A percentile compares a stretch with the other conserved stretches of the same genome.
These are phyloP conservation scores for Castanea sativa DNA, from an alignment of 306 rosid genomes.

Conservation along the genomic window DNA sequence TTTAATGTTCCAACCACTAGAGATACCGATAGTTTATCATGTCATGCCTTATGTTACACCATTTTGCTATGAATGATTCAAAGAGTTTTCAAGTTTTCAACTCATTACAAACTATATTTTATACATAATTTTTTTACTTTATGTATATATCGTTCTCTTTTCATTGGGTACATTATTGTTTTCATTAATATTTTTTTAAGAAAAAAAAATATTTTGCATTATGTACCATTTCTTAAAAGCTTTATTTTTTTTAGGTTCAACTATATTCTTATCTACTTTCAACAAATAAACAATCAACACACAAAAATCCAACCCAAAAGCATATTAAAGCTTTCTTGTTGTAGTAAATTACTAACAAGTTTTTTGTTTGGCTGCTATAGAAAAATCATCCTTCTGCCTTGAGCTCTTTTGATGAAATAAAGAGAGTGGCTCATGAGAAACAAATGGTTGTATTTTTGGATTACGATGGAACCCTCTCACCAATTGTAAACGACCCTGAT, in stretches of 20 bases:
- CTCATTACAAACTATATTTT: too few species aligned
- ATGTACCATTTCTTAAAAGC: too few species aligned
- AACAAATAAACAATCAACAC: background rate
- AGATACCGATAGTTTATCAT: too few species aligned
- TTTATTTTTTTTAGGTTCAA: too few species aligned
- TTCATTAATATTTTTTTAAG: too few species aligned
- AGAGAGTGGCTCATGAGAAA: constrained; percentile 37
- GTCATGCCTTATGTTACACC: background rate
- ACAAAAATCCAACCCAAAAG: background rate
- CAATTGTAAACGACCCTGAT: constrained; percentile 48
- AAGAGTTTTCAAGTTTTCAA: too few species aligned
- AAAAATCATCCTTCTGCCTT: constrained; percentile 48
- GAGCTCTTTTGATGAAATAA: constrained; percentile 46
- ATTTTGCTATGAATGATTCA: background rate
- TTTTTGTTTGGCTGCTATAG: constrained; percentile 21
- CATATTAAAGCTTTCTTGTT: background rate
- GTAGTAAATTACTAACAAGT: background rate
- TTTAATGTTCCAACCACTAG: too few species aligned
- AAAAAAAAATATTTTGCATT: too few species aligned
- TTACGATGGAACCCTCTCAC: constrained; percentile 64
- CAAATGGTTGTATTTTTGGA: constrained; percentile 50
- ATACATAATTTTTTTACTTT: too few species aligned
- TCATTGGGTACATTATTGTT: too few species aligned
- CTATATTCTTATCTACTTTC: background rate
- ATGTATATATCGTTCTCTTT: too few species aligned